Conservation (phyloP, 2,329 filamentous ascomycete species). For the Didymella exigua region DNA sequence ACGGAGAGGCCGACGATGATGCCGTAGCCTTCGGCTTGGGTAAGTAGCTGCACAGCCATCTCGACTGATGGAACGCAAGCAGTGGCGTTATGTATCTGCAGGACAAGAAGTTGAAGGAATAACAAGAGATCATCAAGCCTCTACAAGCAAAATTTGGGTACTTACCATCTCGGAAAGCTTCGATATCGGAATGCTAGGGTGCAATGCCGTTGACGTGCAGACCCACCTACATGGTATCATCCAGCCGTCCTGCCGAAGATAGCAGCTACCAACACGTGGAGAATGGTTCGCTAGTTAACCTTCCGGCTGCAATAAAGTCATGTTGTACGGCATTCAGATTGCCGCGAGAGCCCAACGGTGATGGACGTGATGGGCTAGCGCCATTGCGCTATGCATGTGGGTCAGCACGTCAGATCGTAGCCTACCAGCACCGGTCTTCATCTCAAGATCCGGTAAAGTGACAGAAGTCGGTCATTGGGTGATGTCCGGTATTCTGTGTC, state of each 20-base stretch:
- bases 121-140: neutral
- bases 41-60: constrained; percentile 18
- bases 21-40: constrained; percentile 22
- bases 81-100: too few species aligned
- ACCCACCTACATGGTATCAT: constrained; percentile 20
- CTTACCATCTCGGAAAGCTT: neutral
- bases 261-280: constrained; percentile 5
- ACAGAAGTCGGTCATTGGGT: neutral
- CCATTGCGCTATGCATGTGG: constrained; percentile 17
- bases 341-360: neutral
- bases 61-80: neutral
- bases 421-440: neutral
- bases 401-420: constrained; percentile 15
- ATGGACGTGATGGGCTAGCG: constrained; percentile 7
- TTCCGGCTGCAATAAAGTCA: neutral
- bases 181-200: neutral
- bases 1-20: constrained; percentile 22
- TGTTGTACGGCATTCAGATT: neutral
- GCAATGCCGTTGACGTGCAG: constrained; percentile 11
- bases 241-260: constrained; percentile 6
- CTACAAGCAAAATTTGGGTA: constrained; percentile 1
- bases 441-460: neutral
- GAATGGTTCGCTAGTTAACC: neutral
- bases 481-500: neutral
- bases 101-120: neutral